A percentile compares a stretch with the other conserved stretches of the same genome.
These are phyloP conservation scores for Phytophthora cajani DNA, from an alignment of 352 stramenopile genomes.

Conservation along the genomic window DNA sequence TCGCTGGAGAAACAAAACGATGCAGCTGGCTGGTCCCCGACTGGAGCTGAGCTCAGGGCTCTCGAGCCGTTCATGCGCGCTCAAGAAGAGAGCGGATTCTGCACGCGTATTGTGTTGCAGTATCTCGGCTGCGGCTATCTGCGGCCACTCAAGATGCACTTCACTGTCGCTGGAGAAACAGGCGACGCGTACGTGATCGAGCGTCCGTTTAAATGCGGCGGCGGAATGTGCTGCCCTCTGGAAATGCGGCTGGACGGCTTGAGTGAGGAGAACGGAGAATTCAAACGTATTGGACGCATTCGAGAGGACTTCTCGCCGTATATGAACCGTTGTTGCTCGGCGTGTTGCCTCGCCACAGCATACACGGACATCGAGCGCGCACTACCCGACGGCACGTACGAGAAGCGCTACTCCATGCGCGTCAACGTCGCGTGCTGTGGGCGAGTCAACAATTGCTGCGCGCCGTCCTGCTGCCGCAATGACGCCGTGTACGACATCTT, in stretches of 20 bases:
- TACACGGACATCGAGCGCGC: constrained; percentile 72
- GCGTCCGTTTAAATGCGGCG: constrained; percentile 45
- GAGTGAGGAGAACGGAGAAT: constrained; percentile 14
- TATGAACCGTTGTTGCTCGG: constrained; percentile 42
- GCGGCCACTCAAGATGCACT: constrained; percentile 55
- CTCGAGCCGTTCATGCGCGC: constrained; percentile 60
- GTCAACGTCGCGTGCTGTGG: constrained; percentile 65
- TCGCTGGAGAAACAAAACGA: constrained; percentile 44
- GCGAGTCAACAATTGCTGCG: constrained; percentile 74
- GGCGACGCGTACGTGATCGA: constrained; percentile 63
- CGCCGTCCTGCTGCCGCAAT: constrained; percentile 66
- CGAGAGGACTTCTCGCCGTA: constrained; percentile 68
- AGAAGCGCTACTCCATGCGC: constrained; percentile 60
- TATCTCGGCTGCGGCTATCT: constrained; percentile 47
- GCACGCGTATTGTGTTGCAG: constrained; percentile 41
- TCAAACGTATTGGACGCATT: constrained; percentile 48
- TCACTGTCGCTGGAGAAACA: constrained; percentile 41
- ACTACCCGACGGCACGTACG: constrained; percentile 56
- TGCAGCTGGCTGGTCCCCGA: constrained; percentile 53
- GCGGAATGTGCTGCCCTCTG: constrained; percentile 44
- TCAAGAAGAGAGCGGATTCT: constrained; percentile 48
- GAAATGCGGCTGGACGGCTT: constrained; percentile 54
- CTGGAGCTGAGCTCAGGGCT: constrained; percentile 48
- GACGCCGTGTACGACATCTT: constrained; percentile 74
- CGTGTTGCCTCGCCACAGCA: constrained; percentile 61